phyloP scores from a whole-genome alignment of 495 filamentous ascomycete species.

The Clavariopsis aquatica region DNA sequence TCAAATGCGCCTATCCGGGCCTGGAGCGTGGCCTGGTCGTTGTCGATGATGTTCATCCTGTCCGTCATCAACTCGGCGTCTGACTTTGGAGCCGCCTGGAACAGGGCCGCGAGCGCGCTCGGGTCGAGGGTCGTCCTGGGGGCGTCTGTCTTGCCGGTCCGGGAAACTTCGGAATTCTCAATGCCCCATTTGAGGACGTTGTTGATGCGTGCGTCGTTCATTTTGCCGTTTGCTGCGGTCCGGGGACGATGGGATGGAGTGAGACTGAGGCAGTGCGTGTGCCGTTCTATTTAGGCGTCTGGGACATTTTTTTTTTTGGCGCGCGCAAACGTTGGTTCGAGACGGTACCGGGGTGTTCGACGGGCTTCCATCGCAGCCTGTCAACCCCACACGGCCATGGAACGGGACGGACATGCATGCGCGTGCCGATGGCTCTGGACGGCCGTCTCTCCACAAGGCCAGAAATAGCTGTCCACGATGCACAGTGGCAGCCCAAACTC shows the following conservation, averaged over 20 bases:
- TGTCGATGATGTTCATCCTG: constrained; percentile 69
- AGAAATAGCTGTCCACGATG: background rate
- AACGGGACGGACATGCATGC: background rate
- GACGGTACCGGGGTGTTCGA: constrained; percentile 23
- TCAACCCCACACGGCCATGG: background rate
- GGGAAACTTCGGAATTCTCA: constrained; percentile 64
- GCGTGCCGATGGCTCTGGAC: background rate
- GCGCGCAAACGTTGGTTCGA: constrained; percentile 2
- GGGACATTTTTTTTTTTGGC: constrained; percentile 11
- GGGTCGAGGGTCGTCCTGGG: constrained; percentile 56
- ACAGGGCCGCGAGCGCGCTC: constrained; percentile 67
- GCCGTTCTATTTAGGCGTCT: constrained; percentile 26
- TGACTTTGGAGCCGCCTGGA: constrained; percentile 61
- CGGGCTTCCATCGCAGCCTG: constrained; percentile 13
- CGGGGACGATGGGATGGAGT: constrained; percentile 3
- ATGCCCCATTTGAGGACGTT: constrained; percentile 93
- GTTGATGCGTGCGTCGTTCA: constrained; percentile 63
- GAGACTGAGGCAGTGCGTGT: constrained; percentile 6
- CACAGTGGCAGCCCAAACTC: background rate
- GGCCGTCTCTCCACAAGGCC: background rate
- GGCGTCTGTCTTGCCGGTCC: constrained; percentile 41
- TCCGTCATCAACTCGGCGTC: constrained; percentile 89
- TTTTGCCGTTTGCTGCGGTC: constrained; percentile 23
- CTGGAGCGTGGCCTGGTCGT: constrained; percentile 57
- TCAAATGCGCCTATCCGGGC: constrained; percentile 67